Conservation (phyloP, 495 filamentous ascomycete genomes). For the Chaetomium tenue region DNA sequence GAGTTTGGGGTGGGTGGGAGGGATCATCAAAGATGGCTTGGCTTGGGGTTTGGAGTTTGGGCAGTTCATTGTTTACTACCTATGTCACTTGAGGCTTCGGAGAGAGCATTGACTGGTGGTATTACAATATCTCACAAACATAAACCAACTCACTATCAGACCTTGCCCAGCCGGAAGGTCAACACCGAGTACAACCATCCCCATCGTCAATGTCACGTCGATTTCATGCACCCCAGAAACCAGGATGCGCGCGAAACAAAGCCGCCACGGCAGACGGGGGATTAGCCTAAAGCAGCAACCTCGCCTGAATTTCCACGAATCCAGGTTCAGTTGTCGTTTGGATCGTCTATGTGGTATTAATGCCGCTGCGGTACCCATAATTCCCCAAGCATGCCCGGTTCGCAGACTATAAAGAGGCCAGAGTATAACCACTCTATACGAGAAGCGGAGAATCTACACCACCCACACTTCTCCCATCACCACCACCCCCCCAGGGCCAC, state of each 20-base stretch:
- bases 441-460: not conserved
- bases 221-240: conserved; percentile 7
- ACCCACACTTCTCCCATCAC: not conserved
- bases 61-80: too few relatives aligned
- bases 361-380: not conserved
- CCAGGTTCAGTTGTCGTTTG: conserved; percentile 7
- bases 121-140: too few relatives aligned
- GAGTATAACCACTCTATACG: not conserved
- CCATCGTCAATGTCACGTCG: not conserved
- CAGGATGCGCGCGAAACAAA: not conserved
- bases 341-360: not conserved
- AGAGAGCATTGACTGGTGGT: too few relatives aligned
- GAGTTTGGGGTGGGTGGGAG: too few relatives aligned
- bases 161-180: conserved; percentile 7
- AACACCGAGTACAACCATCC: conserved; percentile 5
- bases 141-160: not conserved
- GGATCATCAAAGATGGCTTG: too few relatives aligned
- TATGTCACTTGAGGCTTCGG: too few relatives aligned
- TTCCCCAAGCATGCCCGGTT: not conserved
- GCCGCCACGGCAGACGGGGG: not conserved
- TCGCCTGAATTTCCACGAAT: conserved; percentile 24
- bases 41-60: too few relatives aligned
- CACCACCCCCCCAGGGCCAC: not conserved
- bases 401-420: not conserved
- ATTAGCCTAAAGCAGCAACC: conserved; percentile 2